Percentiles rank a stretch among this genome's conserved stretches.
These are phyloP conservation scores for Schizothecium vesticola DNA, from an alignment of 495 filamentous ascomycete genomes.

Conservation along the genomic window DNA sequence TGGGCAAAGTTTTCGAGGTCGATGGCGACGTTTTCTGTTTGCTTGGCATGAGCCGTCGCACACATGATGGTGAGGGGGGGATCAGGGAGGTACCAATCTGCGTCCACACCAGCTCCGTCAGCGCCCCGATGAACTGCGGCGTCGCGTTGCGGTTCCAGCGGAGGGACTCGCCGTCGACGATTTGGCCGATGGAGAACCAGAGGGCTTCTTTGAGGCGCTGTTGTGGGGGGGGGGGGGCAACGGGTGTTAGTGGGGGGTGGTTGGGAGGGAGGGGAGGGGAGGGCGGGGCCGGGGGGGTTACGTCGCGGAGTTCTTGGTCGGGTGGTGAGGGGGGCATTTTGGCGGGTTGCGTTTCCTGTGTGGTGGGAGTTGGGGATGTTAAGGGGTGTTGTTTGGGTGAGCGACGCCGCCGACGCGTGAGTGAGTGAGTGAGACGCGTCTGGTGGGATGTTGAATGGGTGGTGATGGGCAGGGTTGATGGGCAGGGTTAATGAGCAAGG, in stretches of 20 bases:
- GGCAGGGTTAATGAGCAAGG: background rate
- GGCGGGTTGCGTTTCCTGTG: too few species aligned
- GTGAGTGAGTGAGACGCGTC: background rate
- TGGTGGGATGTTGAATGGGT: background rate
- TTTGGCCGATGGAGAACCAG: conserved; percentile 87
- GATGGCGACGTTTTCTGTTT: conserved; percentile 61
- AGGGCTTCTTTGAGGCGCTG: conserved; percentile 88
- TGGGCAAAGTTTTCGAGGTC: conserved; percentile 81
- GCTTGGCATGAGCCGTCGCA: background rate
- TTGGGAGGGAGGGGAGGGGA: background rate
- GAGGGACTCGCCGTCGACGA: conserved; percentile 81
- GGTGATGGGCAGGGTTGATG: background rate
- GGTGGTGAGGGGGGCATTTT: background rate
- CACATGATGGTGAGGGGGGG: background rate
- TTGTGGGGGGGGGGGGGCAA: background rate
- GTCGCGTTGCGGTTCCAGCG: conserved; percentile 76
- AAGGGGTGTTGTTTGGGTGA: background rate
- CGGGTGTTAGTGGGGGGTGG: background rate
- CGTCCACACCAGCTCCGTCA: conserved; percentile 86
- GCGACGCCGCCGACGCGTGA: background rate
- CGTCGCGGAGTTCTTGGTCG: background rate
- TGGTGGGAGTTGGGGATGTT: background rate
- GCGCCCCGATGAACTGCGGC: conserved; percentile 87
- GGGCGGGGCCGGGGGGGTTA: background rate
- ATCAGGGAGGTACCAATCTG: conserved; percentile 64